phyloP scores from a whole-genome alignment of 2,329 filamentous ascomycete species.

The Colletotrichum falcatum region DNA sequence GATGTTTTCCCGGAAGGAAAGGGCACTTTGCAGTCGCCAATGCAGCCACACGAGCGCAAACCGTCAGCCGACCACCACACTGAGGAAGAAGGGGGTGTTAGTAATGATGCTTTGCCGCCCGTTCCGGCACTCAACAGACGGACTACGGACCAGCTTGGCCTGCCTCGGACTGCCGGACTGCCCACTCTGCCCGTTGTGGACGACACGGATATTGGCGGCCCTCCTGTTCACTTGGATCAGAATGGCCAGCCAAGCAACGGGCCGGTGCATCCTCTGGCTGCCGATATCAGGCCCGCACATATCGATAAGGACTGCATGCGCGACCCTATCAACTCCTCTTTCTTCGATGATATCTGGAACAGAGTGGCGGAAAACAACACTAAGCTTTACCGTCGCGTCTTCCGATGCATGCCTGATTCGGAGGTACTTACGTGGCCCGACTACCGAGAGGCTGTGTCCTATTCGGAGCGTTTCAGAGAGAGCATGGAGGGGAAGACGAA shows the following conservation, averaged over 20 bases:
- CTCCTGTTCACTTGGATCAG: conserved; percentile 68
- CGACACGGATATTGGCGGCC: conserved; percentile 86
- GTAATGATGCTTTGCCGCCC: conserved; percentile 68
- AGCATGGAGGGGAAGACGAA: conserved; percentile 68
- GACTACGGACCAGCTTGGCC: conserved; percentile 74
- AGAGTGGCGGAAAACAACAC: conserved; percentile 93
- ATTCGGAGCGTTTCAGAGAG: conserved; percentile 81
- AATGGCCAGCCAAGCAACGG: conserved; percentile 60
- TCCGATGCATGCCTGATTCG: conserved; percentile 96
- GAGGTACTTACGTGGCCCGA: conserved; percentile 94
- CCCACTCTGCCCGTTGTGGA: conserved; percentile 77
- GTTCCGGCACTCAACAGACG: conserved; percentile 67
- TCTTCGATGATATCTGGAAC: conserved; percentile 91
- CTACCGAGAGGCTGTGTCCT: conserved; percentile 86
- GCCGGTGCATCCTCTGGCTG: conserved; percentile 64
- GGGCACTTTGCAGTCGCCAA: conserved; percentile 66
- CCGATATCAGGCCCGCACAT: conserved; percentile 78
- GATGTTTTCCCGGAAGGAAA: conserved; percentile 73
- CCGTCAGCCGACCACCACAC: conserved; percentile 37
- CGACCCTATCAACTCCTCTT: conserved; percentile 84
- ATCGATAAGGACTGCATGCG: conserved; percentile 94
- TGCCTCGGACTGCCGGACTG: conserved; percentile 77
- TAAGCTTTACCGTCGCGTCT: conserved; percentile 91
- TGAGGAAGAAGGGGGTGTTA: conserved; percentile 44
- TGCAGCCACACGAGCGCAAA: conserved; percentile 54